Percentiles rank a stretch among this genome's conserved stretches.
Evolutionary conservation across 495 filamentous ascomycete species (phyloP).

Genomic region (Daldinia childiae): DNA sequence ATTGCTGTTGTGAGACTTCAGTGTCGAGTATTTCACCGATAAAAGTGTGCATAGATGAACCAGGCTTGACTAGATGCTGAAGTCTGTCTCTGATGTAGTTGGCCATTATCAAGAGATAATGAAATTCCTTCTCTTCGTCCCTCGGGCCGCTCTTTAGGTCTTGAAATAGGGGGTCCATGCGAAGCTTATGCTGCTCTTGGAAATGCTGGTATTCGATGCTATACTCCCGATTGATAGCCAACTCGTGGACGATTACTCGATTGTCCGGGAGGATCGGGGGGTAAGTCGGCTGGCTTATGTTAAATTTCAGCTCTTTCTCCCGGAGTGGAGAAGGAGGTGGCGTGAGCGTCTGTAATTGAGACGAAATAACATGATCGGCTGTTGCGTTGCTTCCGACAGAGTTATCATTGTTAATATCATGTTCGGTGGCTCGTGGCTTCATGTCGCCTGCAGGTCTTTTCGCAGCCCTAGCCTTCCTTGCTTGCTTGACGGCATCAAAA

Average conservation of each 20-base stretch:
- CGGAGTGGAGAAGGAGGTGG: constrained; percentile 53
- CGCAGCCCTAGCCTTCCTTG: constrained; percentile 72
- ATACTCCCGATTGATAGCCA: constrained; percentile 89
- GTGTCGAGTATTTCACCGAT: constrained; percentile 89
- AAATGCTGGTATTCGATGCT: constrained; percentile 62
- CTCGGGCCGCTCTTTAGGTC: constrained; percentile 80
- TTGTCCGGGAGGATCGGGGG: constrained; percentile 79
- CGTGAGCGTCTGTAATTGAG: constrained; percentile 53
- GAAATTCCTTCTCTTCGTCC: constrained; percentile 70
- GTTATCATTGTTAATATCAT: constrained; percentile 46
- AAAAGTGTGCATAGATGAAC: constrained; percentile 81
- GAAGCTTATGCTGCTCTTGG: constrained; percentile 56
- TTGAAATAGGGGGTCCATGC: constrained; percentile 74
- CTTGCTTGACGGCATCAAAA: constrained; percentile 80
- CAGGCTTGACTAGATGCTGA: constrained; percentile 78
- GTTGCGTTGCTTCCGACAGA: constrained; percentile 51
- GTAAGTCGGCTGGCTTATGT: constrained; percentile 50
- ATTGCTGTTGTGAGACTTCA: constrained; percentile 77
- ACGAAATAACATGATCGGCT: constrained; percentile 44
- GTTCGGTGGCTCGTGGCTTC: constrained; percentile 69
- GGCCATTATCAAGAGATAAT: constrained; percentile 78
- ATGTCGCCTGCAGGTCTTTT: constrained; percentile 77
- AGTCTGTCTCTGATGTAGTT: constrained; percentile 86
- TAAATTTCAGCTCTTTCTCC: constrained; percentile 52
- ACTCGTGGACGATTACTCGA: constrained; percentile 85